Conservation (phyloP, 352 stramenopile genomes). For the Phytophthora kernoviae region DNA sequence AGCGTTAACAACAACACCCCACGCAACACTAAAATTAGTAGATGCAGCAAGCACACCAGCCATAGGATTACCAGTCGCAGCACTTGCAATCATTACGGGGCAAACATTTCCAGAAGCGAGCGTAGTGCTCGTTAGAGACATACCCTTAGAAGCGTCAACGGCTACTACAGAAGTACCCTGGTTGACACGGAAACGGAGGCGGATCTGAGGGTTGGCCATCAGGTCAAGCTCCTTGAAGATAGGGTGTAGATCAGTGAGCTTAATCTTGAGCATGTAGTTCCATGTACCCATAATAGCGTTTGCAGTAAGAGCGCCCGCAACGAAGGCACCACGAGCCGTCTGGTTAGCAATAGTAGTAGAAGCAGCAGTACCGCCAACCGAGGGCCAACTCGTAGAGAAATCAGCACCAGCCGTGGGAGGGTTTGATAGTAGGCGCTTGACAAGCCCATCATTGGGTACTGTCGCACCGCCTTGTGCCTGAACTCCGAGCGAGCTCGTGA, state of each 20-base stretch:
- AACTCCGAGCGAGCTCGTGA: neutral
- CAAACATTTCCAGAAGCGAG: conserved; percentile 5
- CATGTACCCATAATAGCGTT: conserved; percentile 4
- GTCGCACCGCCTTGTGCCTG: neutral
- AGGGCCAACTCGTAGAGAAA: neutral
- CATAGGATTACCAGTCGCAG: neutral
- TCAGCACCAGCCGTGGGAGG: conserved; percentile 5
- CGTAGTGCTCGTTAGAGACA: conserved; percentile 5
- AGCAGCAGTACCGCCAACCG: neutral
- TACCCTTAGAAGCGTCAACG: neutral
- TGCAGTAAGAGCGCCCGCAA: conserved; percentile 8
- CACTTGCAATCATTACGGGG: conserved; percentile 2
- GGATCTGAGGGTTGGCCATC: conserved; percentile 11
- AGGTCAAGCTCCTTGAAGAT: conserved; percentile 9
- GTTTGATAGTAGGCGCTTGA: conserved; percentile 9
- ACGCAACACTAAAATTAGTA: conserved; percentile 2
- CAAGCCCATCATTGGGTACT: conserved; percentile 7
- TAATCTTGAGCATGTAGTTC: conserved; percentile 15
- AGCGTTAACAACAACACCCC: conserved; percentile 6
- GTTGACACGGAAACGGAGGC: conserved; percentile 2
- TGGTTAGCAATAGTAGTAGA: conserved; percentile 9
- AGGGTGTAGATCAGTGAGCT: neutral
- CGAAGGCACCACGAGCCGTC: conserved; percentile 3
- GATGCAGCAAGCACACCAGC: conserved; percentile 3
- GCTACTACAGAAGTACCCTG: conserved; percentile 2